Evolutionary conservation across 352 stramenopile species (phyloP), one percentile per base, ranked within the genome.

Genomic region (Phytophthora pluvialis): DNA sequence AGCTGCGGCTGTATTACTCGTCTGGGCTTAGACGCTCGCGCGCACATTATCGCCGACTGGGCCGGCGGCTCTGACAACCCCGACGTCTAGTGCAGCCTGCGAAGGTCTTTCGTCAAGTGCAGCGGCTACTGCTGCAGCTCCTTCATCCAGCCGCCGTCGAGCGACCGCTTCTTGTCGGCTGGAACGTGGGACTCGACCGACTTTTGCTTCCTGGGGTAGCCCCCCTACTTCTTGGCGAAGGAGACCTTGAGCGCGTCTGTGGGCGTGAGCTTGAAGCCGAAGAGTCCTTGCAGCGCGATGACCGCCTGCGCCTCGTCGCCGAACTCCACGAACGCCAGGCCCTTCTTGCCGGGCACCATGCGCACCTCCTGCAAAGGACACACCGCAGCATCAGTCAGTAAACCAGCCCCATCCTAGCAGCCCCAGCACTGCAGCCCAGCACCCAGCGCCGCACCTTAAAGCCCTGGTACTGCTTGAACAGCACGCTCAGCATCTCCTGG

Each of bases 391-490:
- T 42, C 29, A 33, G 8, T 48, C 33, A 63, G 12, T 29, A 57
- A 7, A 21, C 11, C 29, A 46, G 12, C 10, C 31, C 9, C 8
- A 39, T 36, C n/a, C 42, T 31, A 55, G 26, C 16, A 45, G 8
- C 21, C 62, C 0, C 11, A 53, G 28, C 21, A 31, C 11, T 33
- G 1, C n/a, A 40, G 15, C n/a, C 6, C 26, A 42, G 3, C 12
- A 40, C 13, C 32, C 43, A 1, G n/a, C 39, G 7, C 33, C 75
- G 69, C 47, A 94, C 85, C 80, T 97, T 94, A 67, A 98, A 99
- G 18, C 97, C 97, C 42, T 94, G 77, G 78, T 98, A 98, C 81
- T 98, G 95, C 75, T 97, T 96, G 81, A 99, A 99, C 38, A 99
- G 81, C 72, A 98, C 96, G 46, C 74, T 84, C 42, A 99, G 81